phyloP scores from a whole-genome alignment of 768 basidiomycete species.

The Asterophora parasitica region DNA sequence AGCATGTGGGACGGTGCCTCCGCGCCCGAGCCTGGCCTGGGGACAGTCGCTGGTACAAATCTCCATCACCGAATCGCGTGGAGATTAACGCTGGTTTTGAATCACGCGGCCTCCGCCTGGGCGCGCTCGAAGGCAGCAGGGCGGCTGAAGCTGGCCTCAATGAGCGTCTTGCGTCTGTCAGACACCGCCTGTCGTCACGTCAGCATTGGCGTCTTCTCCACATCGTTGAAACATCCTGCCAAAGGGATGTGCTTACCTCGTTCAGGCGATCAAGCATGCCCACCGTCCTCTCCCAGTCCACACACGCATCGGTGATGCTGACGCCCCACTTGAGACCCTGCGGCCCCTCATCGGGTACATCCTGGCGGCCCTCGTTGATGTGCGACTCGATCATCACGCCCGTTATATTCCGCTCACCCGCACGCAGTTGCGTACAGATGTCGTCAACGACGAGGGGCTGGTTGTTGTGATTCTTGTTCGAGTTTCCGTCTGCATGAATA shows the following conservation, averaged over 20 bases:
- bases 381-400: slow-evolving; percentile 98
- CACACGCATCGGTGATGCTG: slow-evolving; percentile 90
- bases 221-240: too few species aligned
- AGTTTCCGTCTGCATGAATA: slow-evolving; percentile 77
- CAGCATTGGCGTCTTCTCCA: too few species aligned
- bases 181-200: slow-evolving; percentile 34
- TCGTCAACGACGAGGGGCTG: slow-evolving; percentile 76
- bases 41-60: too few species aligned
- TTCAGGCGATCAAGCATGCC: slow-evolving; percentile 71
- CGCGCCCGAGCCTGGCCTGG: too few species aligned
- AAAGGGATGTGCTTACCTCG: slow-evolving; percentile 25
- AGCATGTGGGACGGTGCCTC: too few species aligned
- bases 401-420: slow-evolving; percentile 69
- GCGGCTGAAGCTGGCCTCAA: slow-evolving; percentile 34
- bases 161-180: slow-evolving; percentile 37
- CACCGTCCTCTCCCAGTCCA: slow-evolving; percentile 79
- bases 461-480: slow-evolving; percentile 90
- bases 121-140: slow-evolving; percentile 31
- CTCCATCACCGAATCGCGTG: too few species aligned
- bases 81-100: too few species aligned
- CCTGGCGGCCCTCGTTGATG: slow-evolving; percentile 87
- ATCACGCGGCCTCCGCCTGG: slow-evolving; percentile 5
- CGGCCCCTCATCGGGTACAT: slow-evolving; percentile 74
- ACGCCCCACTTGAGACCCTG: slow-evolving; percentile 70
- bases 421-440: slow-evolving; percentile 69